These are phyloP conservation scores for Leucocoprinus leucothites DNA, from an alignment of 768 basidiomycete genomes.

Conservation along the genomic window DNA sequence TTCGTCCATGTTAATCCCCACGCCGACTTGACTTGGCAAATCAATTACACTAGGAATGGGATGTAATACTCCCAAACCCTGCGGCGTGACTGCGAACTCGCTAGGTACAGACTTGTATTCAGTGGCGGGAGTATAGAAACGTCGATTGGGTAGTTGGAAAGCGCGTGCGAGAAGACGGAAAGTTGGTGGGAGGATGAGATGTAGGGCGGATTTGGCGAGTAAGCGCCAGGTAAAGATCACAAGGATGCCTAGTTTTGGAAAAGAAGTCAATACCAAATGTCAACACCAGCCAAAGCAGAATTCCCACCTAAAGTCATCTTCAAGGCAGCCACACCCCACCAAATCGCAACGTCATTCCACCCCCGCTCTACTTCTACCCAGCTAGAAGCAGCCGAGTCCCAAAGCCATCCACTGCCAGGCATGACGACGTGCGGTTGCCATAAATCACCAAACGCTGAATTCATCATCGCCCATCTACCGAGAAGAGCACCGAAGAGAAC, in stretches of 20 bases:
- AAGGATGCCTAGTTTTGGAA: conserved; percentile 51
- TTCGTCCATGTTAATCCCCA: conserved; percentile 42
- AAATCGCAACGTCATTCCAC: conserved; percentile 37
- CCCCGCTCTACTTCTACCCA: conserved; percentile 35
- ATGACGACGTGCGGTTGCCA: conserved; percentile 33
- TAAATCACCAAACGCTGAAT: conserved; percentile 34
- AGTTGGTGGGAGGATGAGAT: conserved; percentile 74
- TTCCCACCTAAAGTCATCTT: conserved; percentile 45
- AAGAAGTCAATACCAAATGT: conserved; percentile 1
- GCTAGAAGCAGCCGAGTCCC: conserved; percentile 19
- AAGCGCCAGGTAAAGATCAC: conserved; percentile 88
- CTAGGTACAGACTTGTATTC: conserved; percentile 74
- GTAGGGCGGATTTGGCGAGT: conserved; percentile 73
- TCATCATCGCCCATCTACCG: conserved; percentile 60
- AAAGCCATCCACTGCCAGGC: conserved; percentile 55
- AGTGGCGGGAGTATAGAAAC: conserved; percentile 90
- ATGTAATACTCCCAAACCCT: conserved; percentile 47
- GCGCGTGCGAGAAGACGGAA: conserved; percentile 73
- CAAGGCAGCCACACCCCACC: conserved; percentile 43
- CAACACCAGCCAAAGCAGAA: background rate
- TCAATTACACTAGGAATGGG: conserved; percentile 88
- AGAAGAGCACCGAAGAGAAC: conserved; percentile 75
- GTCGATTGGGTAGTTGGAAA: conserved; percentile 73
- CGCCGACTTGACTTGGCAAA: conserved; percentile 49
- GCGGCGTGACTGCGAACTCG: conserved; percentile 38